A percentile compares a stretch with the other conserved stretches of the same genome.
Conservation (phyloP, 306 rosid genomes). For the Phaseolus lunatus region DNA sequence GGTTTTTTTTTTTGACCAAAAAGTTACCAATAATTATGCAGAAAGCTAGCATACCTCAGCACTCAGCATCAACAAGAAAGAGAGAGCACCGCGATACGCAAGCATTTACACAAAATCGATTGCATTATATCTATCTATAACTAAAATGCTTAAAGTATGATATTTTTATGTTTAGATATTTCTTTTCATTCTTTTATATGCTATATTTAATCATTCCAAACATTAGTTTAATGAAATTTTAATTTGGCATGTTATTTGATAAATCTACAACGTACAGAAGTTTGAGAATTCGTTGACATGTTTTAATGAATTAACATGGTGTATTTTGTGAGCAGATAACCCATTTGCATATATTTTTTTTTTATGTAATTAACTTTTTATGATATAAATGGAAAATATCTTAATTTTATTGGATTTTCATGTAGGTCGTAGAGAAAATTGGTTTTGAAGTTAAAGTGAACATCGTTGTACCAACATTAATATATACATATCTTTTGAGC, state of each 20-base stretch:
- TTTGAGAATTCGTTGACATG: neutral
- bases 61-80: constrained; percentile 4
- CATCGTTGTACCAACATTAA: too few relatives aligned
- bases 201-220: neutral
- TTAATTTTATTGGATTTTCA: too few relatives aligned
- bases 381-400: too few relatives aligned
- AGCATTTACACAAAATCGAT: neutral
- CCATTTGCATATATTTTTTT: too few relatives aligned
- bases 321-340: too few relatives aligned
- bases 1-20: constrained; percentile 49
- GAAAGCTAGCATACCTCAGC: constrained; percentile 37
- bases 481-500: too few relatives aligned
- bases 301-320: too few relatives aligned
- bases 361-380: too few relatives aligned
- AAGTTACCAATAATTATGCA: constrained; percentile 53
- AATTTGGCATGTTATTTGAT: neutral
- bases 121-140: neutral
- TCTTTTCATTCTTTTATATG: neutral
- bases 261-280: neutral
- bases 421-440: too few relatives aligned
- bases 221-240: neutral
- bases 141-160: neutral
- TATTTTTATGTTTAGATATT: neutral
- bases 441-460: too few relatives aligned
- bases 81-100: neutral